phyloP scores from a whole-genome alignment of 2,329 filamentous ascomycete species.

The Emmonsiellopsis sp. region DNA sequence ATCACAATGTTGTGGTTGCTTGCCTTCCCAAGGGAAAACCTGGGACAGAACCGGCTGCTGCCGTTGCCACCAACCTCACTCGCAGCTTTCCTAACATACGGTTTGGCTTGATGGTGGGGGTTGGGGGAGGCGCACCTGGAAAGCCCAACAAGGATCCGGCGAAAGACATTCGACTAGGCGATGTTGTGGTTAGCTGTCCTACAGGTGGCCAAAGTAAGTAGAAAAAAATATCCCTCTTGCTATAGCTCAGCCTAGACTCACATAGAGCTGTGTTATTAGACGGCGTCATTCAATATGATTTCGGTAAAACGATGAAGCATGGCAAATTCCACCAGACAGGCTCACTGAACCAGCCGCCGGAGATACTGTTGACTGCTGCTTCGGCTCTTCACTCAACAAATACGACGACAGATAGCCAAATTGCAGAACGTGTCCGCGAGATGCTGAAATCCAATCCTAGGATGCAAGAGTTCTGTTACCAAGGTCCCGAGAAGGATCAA shows the following conservation, averaged over 20 bases:
- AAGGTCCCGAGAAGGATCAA: no score
- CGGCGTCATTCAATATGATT: no score
- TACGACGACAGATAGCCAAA: no score
- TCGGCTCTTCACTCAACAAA: no score
- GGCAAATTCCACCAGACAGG: no score
- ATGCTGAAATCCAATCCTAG: no score
- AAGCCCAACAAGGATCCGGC: not conserved
- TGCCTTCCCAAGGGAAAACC: slow-evolving; percentile 23
- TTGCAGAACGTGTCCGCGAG: no score
- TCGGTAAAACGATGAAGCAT: no score
- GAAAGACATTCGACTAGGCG: slow-evolving; percentile 5
- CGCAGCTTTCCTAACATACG: slow-evolving; percentile 13
- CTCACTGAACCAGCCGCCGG: no score
- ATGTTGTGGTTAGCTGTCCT: slow-evolving; percentile 16
- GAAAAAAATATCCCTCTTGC: slow-evolving; percentile 6
- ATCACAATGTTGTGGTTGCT: slow-evolving; percentile 27
- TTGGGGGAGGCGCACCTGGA: slow-evolving; percentile 27
- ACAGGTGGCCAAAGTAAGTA: slow-evolving; percentile 15
- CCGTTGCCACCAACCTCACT: slow-evolving; percentile 10
- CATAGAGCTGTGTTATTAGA: not conserved
- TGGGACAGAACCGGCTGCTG: slow-evolving; percentile 19
- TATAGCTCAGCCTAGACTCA: slow-evolving; percentile 8
- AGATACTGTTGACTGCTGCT: no score
- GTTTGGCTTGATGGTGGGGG: slow-evolving; percentile 35
- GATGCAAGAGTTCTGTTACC: no score